Percentiles rank a stretch among this genome's conserved stretches.
phyloP scores from a whole-genome alignment of 1,139 yeast species.

The Candida dubliniensis region DNA sequence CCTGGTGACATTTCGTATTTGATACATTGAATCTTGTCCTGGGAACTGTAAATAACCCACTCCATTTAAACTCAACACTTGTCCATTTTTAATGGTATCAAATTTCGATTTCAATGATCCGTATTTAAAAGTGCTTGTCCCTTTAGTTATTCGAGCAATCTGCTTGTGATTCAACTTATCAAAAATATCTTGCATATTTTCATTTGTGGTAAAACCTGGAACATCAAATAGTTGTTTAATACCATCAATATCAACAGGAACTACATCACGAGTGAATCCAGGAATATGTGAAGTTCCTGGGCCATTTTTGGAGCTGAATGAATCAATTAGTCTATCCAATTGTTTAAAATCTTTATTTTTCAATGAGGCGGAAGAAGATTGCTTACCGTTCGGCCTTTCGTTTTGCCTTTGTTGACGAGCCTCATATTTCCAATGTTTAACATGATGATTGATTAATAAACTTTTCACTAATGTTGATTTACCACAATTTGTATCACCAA shows the following conservation, averaged over 20 bases:
- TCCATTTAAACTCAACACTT: slow-evolving; percentile 60
- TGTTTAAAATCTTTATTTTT: slow-evolving; percentile 8
- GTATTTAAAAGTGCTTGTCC: slow-evolving; percentile 32
- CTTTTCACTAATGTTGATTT: slow-evolving; percentile 65
- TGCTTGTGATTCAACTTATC: slow-evolving; percentile 25
- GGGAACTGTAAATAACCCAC: slow-evolving; percentile 50
- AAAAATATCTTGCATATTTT: slow-evolving; percentile 29
- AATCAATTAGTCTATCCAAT: slow-evolving; percentile 11
- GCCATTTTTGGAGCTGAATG: slow-evolving; percentile 28
- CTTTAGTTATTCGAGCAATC: slow-evolving; percentile 38
- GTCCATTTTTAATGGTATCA: slow-evolving; percentile 43
- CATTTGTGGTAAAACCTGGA: slow-evolving; percentile 50
- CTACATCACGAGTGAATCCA: slow-evolving; percentile 53
- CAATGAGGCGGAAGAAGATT: slow-evolving; percentile 1
- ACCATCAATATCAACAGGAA: slow-evolving; percentile 32
- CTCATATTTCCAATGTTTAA: slow-evolving; percentile 10
- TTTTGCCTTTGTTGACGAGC: slow-evolving; percentile 5
- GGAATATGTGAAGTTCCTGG: slow-evolving; percentile 55
- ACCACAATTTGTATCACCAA: slow-evolving; percentile 79
- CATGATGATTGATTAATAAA: slow-evolving; percentile 29
- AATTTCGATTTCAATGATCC: slow-evolving; percentile 40
- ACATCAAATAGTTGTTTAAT: slow-evolving; percentile 47
- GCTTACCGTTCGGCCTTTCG: no score
- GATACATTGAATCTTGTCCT: slow-evolving; percentile 38
- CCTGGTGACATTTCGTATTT: slow-evolving; percentile 39